Conservation (phyloP, 805 yeast species). For the Candida oleophila region DNA sequence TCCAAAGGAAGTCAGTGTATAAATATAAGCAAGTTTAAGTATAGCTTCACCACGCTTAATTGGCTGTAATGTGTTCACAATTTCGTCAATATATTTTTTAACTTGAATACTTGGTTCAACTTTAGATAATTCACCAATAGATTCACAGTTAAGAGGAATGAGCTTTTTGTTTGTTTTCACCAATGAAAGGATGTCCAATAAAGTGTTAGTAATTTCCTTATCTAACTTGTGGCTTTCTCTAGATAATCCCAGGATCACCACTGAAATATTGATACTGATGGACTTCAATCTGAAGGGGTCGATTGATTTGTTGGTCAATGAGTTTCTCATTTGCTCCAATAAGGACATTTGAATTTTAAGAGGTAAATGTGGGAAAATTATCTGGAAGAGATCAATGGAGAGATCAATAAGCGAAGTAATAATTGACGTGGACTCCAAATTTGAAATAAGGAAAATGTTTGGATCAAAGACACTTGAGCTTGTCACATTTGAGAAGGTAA, state of each 20-base stretch:
- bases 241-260: conserved; percentile 53
- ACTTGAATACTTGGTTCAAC: conserved; percentile 20
- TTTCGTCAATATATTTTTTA: conserved; percentile 48
- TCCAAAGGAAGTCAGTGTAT: conserved; percentile 25
- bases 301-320: conserved; percentile 35
- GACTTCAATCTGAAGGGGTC: conserved; percentile 44
- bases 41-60: conserved; percentile 48
- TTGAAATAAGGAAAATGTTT: conserved; percentile 19
- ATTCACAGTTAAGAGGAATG: conserved; percentile 50
- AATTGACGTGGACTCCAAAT: conserved; percentile 23
- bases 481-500: conserved; percentile 18
- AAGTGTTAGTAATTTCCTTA: conserved; percentile 37
- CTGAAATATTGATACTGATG: conserved; percentile 59
- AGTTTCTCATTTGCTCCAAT: conserved; percentile 71
- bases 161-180: conserved; percentile 42
- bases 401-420: conserved; percentile 58
- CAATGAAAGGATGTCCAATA: conserved; percentile 51
- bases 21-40: conserved; percentile 29
- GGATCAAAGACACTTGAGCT: conserved; percentile 37
- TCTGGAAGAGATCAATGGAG: conserved; percentile 74
- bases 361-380: conserved; percentile 68
- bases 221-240: conserved; percentile 21
- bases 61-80: conserved; percentile 63
- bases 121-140: conserved; percentile 48
- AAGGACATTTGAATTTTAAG: conserved; percentile 82